Conservation (phyloP, 352 stramenopile species). For the Globisporangium emineosum region DNA sequence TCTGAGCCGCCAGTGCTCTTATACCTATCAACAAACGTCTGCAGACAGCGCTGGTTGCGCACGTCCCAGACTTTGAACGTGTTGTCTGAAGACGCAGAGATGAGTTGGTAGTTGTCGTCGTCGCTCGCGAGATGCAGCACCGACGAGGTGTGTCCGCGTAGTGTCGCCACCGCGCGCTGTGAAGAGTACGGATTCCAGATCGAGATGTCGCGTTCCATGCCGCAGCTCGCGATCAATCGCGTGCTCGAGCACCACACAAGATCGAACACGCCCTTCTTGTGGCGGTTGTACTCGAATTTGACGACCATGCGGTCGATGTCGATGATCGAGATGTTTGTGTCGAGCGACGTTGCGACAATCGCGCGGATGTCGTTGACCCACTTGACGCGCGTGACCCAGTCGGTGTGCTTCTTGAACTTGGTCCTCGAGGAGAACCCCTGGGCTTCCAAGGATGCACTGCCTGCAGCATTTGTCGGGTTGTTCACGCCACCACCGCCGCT, state of each 20-base stretch:
- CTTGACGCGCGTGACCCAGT: conserved; percentile 83
- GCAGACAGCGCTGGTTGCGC: conserved; percentile 71
- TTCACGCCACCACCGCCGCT: conserved; percentile 6
- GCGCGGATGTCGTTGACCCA: conserved; percentile 82
- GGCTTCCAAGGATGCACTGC: conserved; percentile 49
- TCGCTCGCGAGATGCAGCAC: conserved; percentile 76
- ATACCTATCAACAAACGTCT: conserved; percentile 69
- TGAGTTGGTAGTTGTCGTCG: conserved; percentile 83
- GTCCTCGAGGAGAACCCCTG: conserved; percentile 63
- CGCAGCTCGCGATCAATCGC: conserved; percentile 77
- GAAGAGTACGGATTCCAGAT: conserved; percentile 91
- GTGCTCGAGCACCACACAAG: conserved; percentile 73
- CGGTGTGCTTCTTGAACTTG: conserved; percentile 80
- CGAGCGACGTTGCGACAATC: conserved; percentile 73
- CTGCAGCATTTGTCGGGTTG: conserved; percentile 32
- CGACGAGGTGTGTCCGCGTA: conserved; percentile 70
- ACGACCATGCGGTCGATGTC: conserved; percentile 76
- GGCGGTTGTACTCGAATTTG: conserved; percentile 81
- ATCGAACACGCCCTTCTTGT: conserved; percentile 84
- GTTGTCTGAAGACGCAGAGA: conserved; percentile 80
- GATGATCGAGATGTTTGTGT: conserved; percentile 79
- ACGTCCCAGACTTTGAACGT: conserved; percentile 86
- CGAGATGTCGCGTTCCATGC: conserved; percentile 83
- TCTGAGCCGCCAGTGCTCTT: conserved; percentile 53
- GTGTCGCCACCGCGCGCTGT: conserved; percentile 64